Evolutionary conservation across 2,329 filamentous ascomycete genomes (phyloP).

Genomic region (Trichophyton schoenleinii): DNA sequence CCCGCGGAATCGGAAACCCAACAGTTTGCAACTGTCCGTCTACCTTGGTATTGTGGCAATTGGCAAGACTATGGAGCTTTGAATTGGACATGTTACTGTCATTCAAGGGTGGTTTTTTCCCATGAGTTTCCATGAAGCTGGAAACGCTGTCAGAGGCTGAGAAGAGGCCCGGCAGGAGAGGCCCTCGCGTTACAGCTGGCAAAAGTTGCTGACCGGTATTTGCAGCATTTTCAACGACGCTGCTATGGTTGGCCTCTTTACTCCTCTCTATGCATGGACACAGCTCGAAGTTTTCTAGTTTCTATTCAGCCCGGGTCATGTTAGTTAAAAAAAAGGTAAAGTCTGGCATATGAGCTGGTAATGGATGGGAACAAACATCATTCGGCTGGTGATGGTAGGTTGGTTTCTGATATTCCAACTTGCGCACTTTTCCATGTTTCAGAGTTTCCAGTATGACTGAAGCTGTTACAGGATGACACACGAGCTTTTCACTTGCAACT

Average conservation of each 20-base stretch:
- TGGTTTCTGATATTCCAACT: constrained; percentile 16
- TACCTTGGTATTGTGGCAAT: neutral
- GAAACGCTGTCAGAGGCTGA: constrained; percentile 31
- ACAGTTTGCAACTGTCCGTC: neutral
- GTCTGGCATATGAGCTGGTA: neutral
- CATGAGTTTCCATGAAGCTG: constrained; percentile 41
- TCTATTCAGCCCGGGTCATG: neutral
- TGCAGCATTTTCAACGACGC: neutral
- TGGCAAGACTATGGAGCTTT: neutral
- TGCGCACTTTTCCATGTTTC: constrained; percentile 13
- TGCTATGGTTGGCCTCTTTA: neutral
- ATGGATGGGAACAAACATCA: neutral
- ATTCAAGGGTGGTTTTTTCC: constrained; percentile 21
- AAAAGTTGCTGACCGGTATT: neutral
- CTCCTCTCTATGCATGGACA: neutral
- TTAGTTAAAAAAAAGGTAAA: neutral
- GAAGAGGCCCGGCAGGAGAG: constrained; percentile 23
- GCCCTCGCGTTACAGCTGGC: too few relatives aligned
- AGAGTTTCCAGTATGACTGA: constrained; percentile 21
- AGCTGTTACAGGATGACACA: constrained; percentile 17
- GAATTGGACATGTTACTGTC: constrained; percentile 20
- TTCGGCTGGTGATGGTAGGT: constrained; percentile 9
- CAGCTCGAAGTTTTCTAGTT: neutral
- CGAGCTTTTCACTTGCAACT: constrained; percentile 18
- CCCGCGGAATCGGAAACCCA: neutral